Percentiles rank a stretch among this genome's conserved stretches.
phyloP scores from a whole-genome alignment of 768 basidiomycete genomes.

The Termitomyces sp. region DNA sequence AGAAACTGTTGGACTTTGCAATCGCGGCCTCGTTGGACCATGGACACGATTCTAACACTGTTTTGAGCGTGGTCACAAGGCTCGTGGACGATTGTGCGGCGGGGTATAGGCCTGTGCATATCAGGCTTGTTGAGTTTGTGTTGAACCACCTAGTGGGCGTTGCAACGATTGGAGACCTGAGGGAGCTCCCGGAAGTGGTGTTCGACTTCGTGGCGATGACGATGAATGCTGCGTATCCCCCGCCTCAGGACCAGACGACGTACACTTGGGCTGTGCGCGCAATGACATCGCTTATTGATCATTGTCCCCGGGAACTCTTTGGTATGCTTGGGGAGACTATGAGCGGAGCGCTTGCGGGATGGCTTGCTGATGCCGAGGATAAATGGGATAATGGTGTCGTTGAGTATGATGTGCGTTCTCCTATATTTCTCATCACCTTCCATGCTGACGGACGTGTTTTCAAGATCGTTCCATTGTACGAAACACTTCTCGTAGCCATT shows the following conservation, averaged over 20 bases:
- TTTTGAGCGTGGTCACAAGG: constrained; percentile 54
- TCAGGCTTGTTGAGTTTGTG: constrained; percentile 58
- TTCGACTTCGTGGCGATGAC: constrained; percentile 58
- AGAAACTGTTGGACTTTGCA: constrained; percentile 44
- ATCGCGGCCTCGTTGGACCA: constrained; percentile 55
- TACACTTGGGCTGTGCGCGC: constrained; percentile 60
- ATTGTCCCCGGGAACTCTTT: constrained; percentile 33
- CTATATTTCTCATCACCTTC: constrained; percentile 1
- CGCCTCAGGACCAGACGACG: constrained; percentile 45
- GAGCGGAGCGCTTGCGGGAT: constrained; percentile 42
- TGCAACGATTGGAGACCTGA: constrained; percentile 28
- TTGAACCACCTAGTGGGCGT: constrained; percentile 45
- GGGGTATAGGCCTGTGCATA: constrained; percentile 1
- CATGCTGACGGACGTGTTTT: constrained; percentile 1
- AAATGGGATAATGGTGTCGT: constrained; percentile 51
- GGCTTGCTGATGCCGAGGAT: constrained; percentile 57
- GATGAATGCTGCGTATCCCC: constrained; percentile 60
- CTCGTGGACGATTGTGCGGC: constrained; percentile 14
- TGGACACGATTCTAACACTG: constrained; percentile 43
- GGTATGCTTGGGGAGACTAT: constrained; percentile 26
- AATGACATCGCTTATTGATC: constrained; percentile 46
- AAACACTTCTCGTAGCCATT: constrained; percentile 48
- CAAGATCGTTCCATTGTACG: constrained; percentile 60
- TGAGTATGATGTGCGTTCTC: constrained; percentile 45
- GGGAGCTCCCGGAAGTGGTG: constrained; percentile 46